Evolutionary conservation across 441 rosid species (phyloP), one percentile per base, ranked within the genome.

Genomic region (Adansonia gregorii): DNA sequence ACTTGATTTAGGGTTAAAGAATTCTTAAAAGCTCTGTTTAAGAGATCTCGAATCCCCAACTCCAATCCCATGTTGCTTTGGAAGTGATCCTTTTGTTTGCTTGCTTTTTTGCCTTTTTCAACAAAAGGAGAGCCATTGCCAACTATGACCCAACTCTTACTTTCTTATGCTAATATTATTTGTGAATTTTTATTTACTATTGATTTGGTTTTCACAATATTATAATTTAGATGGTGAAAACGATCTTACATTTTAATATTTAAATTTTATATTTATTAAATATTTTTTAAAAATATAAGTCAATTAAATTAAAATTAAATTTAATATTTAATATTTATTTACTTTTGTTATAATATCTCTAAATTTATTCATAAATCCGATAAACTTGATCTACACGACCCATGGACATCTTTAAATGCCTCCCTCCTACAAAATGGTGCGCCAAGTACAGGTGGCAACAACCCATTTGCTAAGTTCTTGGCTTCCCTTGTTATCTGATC

Each of bases 1-100:
- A 43, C 27, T 85, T 77, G 75, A 79, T 82, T 76, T 20, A 17
- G 49, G 49, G 60, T 79, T 83, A 78, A 86, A 81, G 80, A 76
- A 87, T 77, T 59, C 12, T 35, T 24, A 24, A 59, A 79, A 54
- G 63, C 75, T 68, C 56, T 66, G 76, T 31, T 78, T 66, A 68
- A 72, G 81, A 79, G 86, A 84, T 86, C 82, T 86, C 79, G 81
- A 83, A 85, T 87, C 82, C 82, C 79, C 82, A 82, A 31, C 79
- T 76, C 83, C 76, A 79, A 80, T 84, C 80, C 82, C 77, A 84
- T 78, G 85, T 81, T 84, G 83, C 77, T 78, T 73, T 70, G 82
- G 77, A 81, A 67, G 79, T 77, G 82, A 80, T 84, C 77, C 75
- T 80, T n/a, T 54, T 55, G 1, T 24, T 24, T 24, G 60, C 82